phyloP scores from a whole-genome alignment of 129 eudicot genomes.

The Helianthus annuus region HanXRQr2.0-SUNRISE NC_035434.2:147836881-147837380 shows the following conservation, averaged over 20 bases:
- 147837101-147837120: neutral
- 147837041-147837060: neutral
- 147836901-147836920: neutral
- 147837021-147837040: neutral
- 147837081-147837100: neutral
- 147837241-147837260: neutral
- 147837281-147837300: neutral
- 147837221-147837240: neutral
- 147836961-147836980: neutral
- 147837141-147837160: neutral
- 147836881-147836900: neutral
- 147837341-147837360: neutral
- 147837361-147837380: neutral
- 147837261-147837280: neutral
- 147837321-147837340: neutral
- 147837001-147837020: neutral
- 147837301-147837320: neutral
- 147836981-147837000: neutral
- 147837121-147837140: neutral
- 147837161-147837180: neutral
- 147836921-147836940: neutral
- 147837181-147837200: slow-evolving; percentile 7
- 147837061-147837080: neutral
- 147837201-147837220: neutral
- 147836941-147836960: neutral